These are phyloP conservation scores for Candida tammaniensis DNA, from an alignment of 805 yeast genomes.

Conservation along the genomic window DNA sequence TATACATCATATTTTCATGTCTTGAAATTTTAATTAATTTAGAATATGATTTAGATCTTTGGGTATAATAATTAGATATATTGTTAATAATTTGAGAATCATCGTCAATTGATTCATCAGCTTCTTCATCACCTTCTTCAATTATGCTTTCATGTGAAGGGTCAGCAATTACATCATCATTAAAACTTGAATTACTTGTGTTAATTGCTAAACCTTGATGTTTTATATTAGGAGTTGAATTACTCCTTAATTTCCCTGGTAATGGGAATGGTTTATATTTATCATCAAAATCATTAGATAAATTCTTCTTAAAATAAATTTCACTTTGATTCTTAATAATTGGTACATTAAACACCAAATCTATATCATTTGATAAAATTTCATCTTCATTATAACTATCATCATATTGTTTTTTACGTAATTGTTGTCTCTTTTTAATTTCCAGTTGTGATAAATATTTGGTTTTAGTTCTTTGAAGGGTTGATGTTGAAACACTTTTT, in stretches of 20 bases:
- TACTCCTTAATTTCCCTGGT: constrained; percentile 24
- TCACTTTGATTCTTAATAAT: constrained; percentile 36
- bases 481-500: constrained; percentile 14
- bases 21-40: constrained; percentile 30
- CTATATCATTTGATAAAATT: constrained; percentile 34
- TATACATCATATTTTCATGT: constrained; percentile 31
- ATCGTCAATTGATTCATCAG: constrained; percentile 11
- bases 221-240: constrained; percentile 9
- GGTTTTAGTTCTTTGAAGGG: constrained; percentile 32
- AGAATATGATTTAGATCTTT: constrained; percentile 33
- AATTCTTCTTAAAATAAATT: constrained; percentile 20
- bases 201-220: constrained; percentile 6
- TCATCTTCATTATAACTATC: constrained; percentile 42
- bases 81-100: constrained; percentile 35
- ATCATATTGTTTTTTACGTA: constrained; percentile 39
- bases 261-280: constrained; percentile 31
- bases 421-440: constrained; percentile 35
- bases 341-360: constrained; percentile 43
- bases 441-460: constrained; percentile 33
- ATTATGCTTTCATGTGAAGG: background rate
- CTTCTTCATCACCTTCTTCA: background rate
- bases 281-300: constrained; percentile 14
- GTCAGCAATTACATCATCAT: background rate
- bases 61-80: constrained; percentile 34
- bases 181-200: constrained; percentile 13